Base-by-base conservation (phyloP, 345 rosid species). In the Excoecaria cochinchinensis region DNA sequence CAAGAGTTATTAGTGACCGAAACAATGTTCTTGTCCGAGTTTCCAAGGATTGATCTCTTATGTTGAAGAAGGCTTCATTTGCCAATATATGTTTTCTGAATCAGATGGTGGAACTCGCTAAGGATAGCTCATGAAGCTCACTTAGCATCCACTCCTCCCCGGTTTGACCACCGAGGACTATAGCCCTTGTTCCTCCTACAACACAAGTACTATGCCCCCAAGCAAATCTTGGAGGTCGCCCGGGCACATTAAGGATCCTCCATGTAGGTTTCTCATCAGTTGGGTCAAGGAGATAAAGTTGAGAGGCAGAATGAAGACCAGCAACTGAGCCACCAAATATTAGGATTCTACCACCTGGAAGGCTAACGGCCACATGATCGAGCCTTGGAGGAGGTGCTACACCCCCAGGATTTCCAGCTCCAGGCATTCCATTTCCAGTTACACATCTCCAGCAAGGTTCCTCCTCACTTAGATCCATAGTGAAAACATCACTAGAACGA, bases 121-220 rank as follows among this genome's bases (percentile, higher is more conserved):
- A 79, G 6, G 95, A 89, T 36, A 91, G 84, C 84, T 91, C 98
- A 21, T 93, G 98, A 61, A 91, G 86, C 77, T 94, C 98, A 2
- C 91, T 87, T 64, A 93, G 87, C 97, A 93, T 93, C 97, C 97
- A 93, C 77, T 93, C 96, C 79, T 93, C 97, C 40, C 96, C 96
- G 0, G 97, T 91, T 79, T 91, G 98, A 64, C 98, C 98, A 17
- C 98, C 97, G 0, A 93, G 92, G 60, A 91, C 94, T 62, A 93
- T 86, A 48, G 93, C 92, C 70, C 94, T 88, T 24, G 98, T 93
- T 48, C 98, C 97, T 40, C 94, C 98, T 1, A 93, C 98, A 25
- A 93, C 94, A 83, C 98, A 93, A 3, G 94, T 93, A 69, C 97
- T 90, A 70, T 93, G 98, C 59, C 98, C 98, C 98, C 97, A 93